Conservation (phyloP, 78 protist species). For the Dictyostelium brefeldianum region DNA sequence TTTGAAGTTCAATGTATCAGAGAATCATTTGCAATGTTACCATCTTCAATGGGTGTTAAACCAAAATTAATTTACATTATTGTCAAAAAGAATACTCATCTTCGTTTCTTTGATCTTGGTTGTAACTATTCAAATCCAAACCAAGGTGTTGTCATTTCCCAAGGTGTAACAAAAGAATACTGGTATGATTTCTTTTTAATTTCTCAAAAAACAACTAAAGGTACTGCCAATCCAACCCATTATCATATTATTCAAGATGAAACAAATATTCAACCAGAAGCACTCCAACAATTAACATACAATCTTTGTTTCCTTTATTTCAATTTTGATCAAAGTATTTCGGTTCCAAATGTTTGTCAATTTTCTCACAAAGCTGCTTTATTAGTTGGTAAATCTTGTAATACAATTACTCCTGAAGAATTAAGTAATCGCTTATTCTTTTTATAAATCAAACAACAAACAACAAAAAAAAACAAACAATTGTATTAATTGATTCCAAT, state of each 20-base stretch:
- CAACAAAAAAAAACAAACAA: not conserved
- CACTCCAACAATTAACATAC: slow-evolving; percentile 31
- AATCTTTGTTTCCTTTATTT: slow-evolving; percentile 10
- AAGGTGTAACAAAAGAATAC: not conserved
- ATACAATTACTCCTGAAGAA: not conserved
- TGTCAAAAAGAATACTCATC: slow-evolving; percentile 71
- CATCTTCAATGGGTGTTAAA: not conserved
- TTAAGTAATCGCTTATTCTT: slow-evolving; percentile 3
- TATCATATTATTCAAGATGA: slow-evolving; percentile 59
- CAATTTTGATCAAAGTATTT: not conserved
- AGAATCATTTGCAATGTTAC: not conserved
- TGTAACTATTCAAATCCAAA: slow-evolving; percentile 24
- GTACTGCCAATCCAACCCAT: slow-evolving; percentile 64
- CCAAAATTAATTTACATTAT: slow-evolving; percentile 38
- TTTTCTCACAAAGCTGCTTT: slow-evolving; percentile 68
- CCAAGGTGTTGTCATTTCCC: slow-evolving; percentile 41
- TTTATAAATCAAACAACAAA: not conserved
- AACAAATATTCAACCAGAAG: not conserved
- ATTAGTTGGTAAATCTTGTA: not conserved
- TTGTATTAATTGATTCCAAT: no score
- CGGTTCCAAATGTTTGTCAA: slow-evolving; percentile 71
- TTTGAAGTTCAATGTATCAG: slow-evolving; percentile 20
- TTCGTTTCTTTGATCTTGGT: slow-evolving; percentile 24
- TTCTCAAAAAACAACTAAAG: slow-evolving; percentile 31
- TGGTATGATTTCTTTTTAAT: slow-evolving; percentile 77